Conservation (phyloP, 768 basidiomycete species). For the Suillus luteus region DNA sequence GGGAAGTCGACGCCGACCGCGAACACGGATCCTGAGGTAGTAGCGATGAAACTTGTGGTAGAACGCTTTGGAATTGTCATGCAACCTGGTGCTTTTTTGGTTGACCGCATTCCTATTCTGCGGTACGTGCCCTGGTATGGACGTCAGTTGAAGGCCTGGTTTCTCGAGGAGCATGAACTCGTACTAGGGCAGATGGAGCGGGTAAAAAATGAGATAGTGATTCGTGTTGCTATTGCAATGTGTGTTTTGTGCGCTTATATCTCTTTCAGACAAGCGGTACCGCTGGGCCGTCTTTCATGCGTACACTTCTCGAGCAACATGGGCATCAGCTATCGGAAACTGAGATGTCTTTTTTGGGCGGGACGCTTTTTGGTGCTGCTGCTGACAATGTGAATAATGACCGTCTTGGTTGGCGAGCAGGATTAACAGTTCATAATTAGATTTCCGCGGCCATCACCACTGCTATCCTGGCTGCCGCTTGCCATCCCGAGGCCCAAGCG, state of each 20-base stretch:
- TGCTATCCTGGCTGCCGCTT: slow-evolving; percentile 55
- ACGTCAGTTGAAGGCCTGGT: slow-evolving; percentile 50
- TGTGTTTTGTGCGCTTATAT: background rate
- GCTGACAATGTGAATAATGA: slow-evolving; percentile 43
- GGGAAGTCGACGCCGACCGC: slow-evolving; percentile 53
- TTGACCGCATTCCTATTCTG: slow-evolving; percentile 33
- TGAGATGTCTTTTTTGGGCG: slow-evolving; percentile 56
- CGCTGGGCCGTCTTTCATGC: slow-evolving; percentile 41
- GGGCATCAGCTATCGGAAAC: slow-evolving; percentile 49
- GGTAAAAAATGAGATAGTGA: slow-evolving; percentile 43
- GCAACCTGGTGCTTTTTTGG: slow-evolving; percentile 28
- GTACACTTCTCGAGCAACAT: slow-evolving; percentile 49
- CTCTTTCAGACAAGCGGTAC: slow-evolving; percentile 11
- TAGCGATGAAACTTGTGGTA: slow-evolving; percentile 22
- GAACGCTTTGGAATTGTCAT: slow-evolving; percentile 27
- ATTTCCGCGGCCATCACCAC: slow-evolving; percentile 54
- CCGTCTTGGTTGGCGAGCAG: too few species aligned
- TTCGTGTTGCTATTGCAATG: background rate
- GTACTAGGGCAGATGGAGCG: slow-evolving; percentile 48
- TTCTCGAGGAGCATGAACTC: slow-evolving; percentile 48
- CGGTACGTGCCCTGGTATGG: slow-evolving; percentile 58
- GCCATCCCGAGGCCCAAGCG: slow-evolving; percentile 51
- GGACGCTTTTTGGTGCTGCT: slow-evolving; percentile 61
- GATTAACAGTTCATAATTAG: slow-evolving; percentile 16
- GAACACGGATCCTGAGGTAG: slow-evolving; percentile 19